phyloP scores from a whole-genome alignment of 129 eudicot species.

The Apium graveolens region DNA sequence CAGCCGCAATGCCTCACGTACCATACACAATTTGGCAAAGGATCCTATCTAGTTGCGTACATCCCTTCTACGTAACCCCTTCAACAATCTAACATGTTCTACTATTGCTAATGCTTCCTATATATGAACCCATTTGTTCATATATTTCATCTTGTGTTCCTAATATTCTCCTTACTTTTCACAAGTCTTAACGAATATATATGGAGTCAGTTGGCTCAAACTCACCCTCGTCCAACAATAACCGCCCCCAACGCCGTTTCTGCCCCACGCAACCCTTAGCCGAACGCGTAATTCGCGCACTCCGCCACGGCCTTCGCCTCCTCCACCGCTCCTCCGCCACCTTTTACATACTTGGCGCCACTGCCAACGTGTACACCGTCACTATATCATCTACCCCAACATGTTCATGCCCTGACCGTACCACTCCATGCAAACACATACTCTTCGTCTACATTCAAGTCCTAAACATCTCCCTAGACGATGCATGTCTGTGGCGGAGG shows the following conservation, averaged over 20 bases:
- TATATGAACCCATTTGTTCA: neutral
- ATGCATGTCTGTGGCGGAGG: conserved; percentile 46
- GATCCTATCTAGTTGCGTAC: neutral
- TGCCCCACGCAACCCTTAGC: conserved; percentile 44
- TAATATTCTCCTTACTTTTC: neutral
- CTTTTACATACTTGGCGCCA: conserved; percentile 76
- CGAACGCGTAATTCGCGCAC: conserved; percentile 61
- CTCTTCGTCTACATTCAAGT: conserved; percentile 68
- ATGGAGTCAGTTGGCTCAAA: conserved; percentile 38
- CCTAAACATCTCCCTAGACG: conserved; percentile 54
- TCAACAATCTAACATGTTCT: neutral
- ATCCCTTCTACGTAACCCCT: neutral
- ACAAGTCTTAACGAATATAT: neutral
- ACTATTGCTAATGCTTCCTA: neutral
- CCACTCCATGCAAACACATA: conserved; percentile 88
- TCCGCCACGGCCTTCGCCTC: conserved; percentile 64
- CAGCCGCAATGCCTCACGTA: conserved; percentile 2
- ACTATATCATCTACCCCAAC: conserved; percentile 50
- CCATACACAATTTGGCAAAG: neutral
- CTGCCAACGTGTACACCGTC: conserved; percentile 85
- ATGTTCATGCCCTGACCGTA: conserved; percentile 84
- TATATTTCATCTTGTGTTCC: neutral
- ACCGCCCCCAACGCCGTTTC: conserved; percentile 20
- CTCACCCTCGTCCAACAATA: conserved; percentile 33
- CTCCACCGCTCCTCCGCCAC: conserved; percentile 67